Conservation (phyloP, 2,329 filamentous ascomycete species). For the Pseudomassariella vexata region DNA sequence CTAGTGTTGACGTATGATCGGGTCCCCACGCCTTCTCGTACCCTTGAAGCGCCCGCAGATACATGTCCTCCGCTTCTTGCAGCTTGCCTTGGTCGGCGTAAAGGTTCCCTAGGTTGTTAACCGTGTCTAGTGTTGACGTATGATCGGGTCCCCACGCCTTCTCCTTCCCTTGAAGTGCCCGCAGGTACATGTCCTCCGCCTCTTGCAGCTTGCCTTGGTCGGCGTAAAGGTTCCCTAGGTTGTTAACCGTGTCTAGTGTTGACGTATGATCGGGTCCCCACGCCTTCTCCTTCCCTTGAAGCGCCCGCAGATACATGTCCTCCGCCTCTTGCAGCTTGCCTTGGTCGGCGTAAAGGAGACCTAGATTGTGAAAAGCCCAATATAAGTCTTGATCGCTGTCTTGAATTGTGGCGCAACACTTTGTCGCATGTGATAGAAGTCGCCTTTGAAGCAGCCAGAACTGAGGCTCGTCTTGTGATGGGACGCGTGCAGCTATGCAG, state of each 20-base stretch:
- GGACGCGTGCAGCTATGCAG: constrained; percentile 11
- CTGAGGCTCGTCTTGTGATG: constrained; percentile 2
- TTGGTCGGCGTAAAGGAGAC: constrained; percentile 6
- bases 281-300: constrained; percentile 4
- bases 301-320: constrained; percentile 6
- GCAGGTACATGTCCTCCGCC: constrained; percentile 8
- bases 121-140: constrained; percentile 4
- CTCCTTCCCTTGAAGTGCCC: constrained; percentile 5
- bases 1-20: constrained; percentile 17
- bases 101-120: constrained; percentile 4
- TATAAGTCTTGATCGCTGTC: constrained; percentile 5
- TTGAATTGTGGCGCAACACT: constrained; percentile 4
- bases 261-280: constrained; percentile 6
- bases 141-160: constrained; percentile 5
- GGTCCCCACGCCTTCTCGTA: constrained; percentile 14
- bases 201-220: constrained; percentile 3
- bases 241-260: constrained; percentile 5
- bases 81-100: constrained; percentile 4
- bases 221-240: constrained; percentile 2
- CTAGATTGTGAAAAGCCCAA: constrained; percentile 7
- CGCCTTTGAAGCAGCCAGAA: constrained; percentile 12
- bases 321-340: constrained; percentile 6
- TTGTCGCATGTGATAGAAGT: constrained; percentile 11
- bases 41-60: constrained; percentile 6
- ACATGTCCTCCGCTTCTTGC: constrained; percentile 7